phyloP scores from a whole-genome alignment of 768 basidiomycete species.

The Arthromyces matolae region DNA sequence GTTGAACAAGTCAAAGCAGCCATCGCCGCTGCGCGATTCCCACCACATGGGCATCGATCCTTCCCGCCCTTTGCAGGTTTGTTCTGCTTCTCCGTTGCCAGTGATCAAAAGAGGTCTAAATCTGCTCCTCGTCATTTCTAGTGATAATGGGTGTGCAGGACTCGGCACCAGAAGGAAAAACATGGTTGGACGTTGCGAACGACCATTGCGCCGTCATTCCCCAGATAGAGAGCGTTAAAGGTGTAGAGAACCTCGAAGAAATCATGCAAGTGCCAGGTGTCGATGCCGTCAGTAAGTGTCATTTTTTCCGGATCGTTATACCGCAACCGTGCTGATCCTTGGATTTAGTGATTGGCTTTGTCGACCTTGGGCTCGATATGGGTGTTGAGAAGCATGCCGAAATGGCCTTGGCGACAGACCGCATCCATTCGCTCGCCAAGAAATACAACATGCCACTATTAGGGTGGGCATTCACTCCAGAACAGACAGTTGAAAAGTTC shows the following conservation, averaged over 20 bases:
- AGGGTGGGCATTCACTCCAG: too few species aligned
- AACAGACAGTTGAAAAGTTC: too few species aligned
- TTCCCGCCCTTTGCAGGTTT: conserved; percentile 3
- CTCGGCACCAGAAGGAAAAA: conserved; percentile 6
- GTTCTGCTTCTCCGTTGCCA: too few species aligned
- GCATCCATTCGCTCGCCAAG: conserved; percentile 4
- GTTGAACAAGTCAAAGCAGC: conserved; percentile 3
- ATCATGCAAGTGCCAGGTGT: conserved; percentile 8
- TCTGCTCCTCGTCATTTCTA: too few species aligned
- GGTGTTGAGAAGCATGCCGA: neutral
- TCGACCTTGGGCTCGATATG: conserved; percentile 3
- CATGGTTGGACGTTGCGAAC: conserved; percentile 5
- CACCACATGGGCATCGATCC: conserved; percentile 5
- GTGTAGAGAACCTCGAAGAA: too few species aligned
- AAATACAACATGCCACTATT: conserved; percentile 7
- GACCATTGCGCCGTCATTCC: conserved; percentile 7
- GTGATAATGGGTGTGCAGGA: too few species aligned
- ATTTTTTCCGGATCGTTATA: neutral
- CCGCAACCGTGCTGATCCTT: neutral
- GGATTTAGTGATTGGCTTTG: neutral
- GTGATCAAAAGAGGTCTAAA: too few species aligned
- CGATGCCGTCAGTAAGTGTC: conserved; percentile 2
- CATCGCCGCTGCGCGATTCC: conserved; percentile 3
- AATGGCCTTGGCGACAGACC: neutral
- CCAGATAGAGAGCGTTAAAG: conserved; percentile 1